A percentile compares a stretch with the other conserved stretches of the same genome.
Evolutionary conservation across 371 early-diverging fungal species (phyloP).

Genomic region (Lichtheimia ornata): DNA sequence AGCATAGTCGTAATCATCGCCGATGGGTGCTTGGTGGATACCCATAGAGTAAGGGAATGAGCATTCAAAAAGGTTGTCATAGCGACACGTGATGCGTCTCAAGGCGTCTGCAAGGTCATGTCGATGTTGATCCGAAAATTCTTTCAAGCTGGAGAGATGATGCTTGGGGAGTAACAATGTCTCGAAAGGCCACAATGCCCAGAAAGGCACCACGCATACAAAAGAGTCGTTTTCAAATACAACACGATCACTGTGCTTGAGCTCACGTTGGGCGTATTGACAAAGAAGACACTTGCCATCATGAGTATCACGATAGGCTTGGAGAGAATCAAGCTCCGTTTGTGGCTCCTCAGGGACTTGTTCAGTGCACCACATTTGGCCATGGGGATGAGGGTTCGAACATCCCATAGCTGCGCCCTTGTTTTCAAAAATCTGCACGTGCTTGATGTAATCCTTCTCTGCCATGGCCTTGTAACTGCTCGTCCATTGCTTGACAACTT

Average conservation of each 20-base stretch:
- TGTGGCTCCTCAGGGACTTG: conserved; percentile 78
- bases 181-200: conserved; percentile 97
- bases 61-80: conserved; percentile 90
- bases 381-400: conserved; percentile 93
- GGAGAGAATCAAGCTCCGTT: conserved; percentile 66
- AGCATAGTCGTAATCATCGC: conserved; percentile 45
- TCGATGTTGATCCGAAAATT: conserved; percentile 42
- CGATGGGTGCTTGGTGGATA: conserved; percentile 80
- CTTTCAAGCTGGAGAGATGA: conserved; percentile 62
- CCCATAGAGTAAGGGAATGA: conserved; percentile 97
- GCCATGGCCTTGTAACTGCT: conserved; percentile 53
- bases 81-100: conserved; percentile 76
- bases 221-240: conserved; percentile 82
- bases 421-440: conserved; percentile 95
- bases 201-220: conserved; percentile 87
- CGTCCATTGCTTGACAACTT: conserved; percentile 79
- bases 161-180: conserved; percentile 77
- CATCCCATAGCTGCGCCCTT: conserved; percentile 97
- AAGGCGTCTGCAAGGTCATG: conserved; percentile 76
- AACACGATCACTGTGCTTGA: conserved; percentile 55
- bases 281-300: conserved; percentile 71
- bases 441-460: conserved; percentile 49
- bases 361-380: conserved; percentile 91
- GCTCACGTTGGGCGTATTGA: conserved; percentile 75
- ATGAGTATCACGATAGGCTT: conserved; percentile 52